Conservation (phyloP, 2,329 filamentous ascomycete species). For the Fusarium sp. region DNA sequence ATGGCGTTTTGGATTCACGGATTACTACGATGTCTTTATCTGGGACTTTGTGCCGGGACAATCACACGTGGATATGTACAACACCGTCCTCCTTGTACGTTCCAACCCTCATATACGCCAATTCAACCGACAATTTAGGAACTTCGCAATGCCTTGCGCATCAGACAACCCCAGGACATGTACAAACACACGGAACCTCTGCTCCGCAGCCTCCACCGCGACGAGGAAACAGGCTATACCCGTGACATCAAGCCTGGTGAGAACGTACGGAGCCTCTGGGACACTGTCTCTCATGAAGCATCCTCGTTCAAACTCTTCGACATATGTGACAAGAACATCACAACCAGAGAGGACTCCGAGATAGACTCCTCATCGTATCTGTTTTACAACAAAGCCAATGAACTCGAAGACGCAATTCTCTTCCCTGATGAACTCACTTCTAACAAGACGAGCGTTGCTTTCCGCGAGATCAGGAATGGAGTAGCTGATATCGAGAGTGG, state of each 20-base stretch:
- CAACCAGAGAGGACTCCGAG: conserved; percentile 1
- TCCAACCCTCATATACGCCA: fast-evolving
- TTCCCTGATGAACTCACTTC: conserved; percentile 42
- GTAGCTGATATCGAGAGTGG: conserved; percentile 35
- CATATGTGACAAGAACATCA: conserved; percentile 10
- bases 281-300: conserved; percentile 31
- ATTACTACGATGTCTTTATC: conserved; percentile 47
- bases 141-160: conserved; percentile 44
- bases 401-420: conserved; percentile 40
- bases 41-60: conserved; percentile 45
- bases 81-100: conserved; percentile 31
- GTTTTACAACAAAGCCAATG: conserved; percentile 45
- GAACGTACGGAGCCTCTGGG: conserved; percentile 40
- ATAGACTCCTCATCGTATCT: conserved; percentile 23
- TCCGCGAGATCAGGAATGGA: conserved; percentile 41
- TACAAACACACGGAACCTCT: conserved; percentile 42
- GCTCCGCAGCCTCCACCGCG: conserved; percentile 36
- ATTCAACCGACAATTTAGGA: conserved; percentile 23
- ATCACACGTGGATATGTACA: conserved; percentile 28
- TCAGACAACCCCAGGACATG: conserved; percentile 35
- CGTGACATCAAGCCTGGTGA: conserved; percentile 43
- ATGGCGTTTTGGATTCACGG: conserved; percentile 45
- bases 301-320: conserved; percentile 31
- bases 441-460: conserved; percentile 28
- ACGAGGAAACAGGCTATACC: conserved; percentile 40